Evolutionary conservation across 805 yeast species (phyloP).

Genomic region (Saccharomycopsis javanensis): DNA sequence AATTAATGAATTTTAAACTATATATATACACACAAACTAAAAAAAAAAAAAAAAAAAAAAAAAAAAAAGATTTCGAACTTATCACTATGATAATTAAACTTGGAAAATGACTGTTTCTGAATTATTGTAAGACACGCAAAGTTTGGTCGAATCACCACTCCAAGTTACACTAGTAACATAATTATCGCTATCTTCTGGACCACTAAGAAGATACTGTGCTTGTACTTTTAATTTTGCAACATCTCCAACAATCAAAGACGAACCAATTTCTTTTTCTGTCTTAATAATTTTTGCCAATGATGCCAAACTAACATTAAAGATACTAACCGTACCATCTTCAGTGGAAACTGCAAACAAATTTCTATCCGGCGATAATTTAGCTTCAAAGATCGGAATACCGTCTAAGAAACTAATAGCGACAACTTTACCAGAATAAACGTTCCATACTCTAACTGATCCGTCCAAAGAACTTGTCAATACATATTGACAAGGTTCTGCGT

Average conservation of each 20-base stretch:
- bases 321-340: conserved; percentile 46
- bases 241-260: background rate
- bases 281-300: background rate
- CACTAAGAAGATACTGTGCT: conserved; percentile 25
- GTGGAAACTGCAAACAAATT: conserved; percentile 54
- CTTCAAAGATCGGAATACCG: conserved; percentile 47
- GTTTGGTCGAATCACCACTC: conserved; percentile 24
- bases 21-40: background rate
- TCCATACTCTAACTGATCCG: conserved; percentile 63
- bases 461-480: conserved; percentile 58
- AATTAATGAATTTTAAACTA: background rate
- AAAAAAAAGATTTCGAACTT: background rate
- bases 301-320: conserved; percentile 36
- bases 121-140: conserved; percentile 26
- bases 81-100: background rate
- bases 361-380: conserved; percentile 41
- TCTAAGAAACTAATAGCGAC: conserved; percentile 32
- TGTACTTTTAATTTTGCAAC: conserved; percentile 16
- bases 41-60: background rate
- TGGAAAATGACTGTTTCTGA: conserved; percentile 13
- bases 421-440: conserved; percentile 35
- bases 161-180: conserved; percentile 29
- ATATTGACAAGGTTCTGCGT: conserved; percentile 16
- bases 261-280: background rate
- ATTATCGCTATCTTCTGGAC: conserved; percentile 23